Evolutionary conservation across 345 rosid genomes (phyloP).

Genomic region (Cardamine chenopodiifolia): DNA sequence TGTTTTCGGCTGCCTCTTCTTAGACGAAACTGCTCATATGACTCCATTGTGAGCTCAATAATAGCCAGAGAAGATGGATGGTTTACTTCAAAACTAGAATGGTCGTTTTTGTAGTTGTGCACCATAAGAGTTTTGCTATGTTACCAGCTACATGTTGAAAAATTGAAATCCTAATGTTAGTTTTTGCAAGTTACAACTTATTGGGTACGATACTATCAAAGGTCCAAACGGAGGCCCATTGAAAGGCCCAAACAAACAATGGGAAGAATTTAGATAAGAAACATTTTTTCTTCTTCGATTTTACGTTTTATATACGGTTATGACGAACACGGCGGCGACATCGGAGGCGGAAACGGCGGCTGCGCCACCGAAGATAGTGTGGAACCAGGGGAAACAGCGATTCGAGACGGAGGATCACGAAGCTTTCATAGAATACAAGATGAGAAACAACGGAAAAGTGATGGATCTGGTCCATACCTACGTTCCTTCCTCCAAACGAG

Average conservation of each 20-base stretch:
- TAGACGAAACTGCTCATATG: slow-evolving; percentile 63
- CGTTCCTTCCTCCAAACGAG: slow-evolving; percentile 81
- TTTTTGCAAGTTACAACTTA: not conserved
- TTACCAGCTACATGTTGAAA: not conserved
- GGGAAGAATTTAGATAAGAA: not conserved
- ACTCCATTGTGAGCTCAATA: slow-evolving; percentile 52
- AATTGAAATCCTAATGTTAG: not conserved
- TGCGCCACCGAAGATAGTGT: slow-evolving; percentile 58
- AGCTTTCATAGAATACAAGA: slow-evolving; percentile 69
- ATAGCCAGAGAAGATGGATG: slow-evolving; percentile 2
- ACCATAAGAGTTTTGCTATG: not conserved
- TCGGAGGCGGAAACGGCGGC: slow-evolving; percentile 22
- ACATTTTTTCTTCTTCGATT: not conserved
- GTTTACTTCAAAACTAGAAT: slow-evolving; percentile 12
- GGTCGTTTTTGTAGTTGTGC: not conserved
- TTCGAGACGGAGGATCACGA: slow-evolving; percentile 92
- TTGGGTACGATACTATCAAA: not conserved
- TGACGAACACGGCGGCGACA: slow-evolving; percentile 38
- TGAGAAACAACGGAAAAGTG: slow-evolving; percentile 55
- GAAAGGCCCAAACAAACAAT: slow-evolving; percentile 6
- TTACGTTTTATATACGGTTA: not conserved
- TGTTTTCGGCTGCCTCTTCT: slow-evolving; percentile 80
- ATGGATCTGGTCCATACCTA: slow-evolving; percentile 82
- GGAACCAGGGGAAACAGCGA: slow-evolving; percentile 54
- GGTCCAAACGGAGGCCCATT: slow-evolving; percentile 1